A percentile compares a stretch with the other conserved stretches of the same genome.
Conservation (phyloP, 192 early-diverging fungal genomes). For the Mortierella claussenii region DNA sequence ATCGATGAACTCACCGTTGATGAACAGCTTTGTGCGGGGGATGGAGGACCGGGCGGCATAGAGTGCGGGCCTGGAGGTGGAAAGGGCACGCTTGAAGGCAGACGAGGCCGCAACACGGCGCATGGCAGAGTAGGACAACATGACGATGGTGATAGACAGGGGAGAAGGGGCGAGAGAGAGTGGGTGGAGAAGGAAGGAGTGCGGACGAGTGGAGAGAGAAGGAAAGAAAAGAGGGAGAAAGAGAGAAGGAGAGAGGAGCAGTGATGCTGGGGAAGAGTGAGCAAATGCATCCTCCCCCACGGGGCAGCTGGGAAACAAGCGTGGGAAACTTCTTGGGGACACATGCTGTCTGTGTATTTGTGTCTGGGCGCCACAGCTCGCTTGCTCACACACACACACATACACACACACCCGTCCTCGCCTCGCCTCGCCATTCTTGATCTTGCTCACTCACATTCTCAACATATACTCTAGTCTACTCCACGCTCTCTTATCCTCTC, state of each 20-base stretch:
- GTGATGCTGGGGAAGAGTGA: neutral
- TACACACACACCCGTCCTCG: slow-evolving; percentile 1
- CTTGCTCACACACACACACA: too few species aligned
- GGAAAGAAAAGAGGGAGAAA: neutral
- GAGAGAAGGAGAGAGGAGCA: neutral
- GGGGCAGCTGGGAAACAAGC: too few species aligned
- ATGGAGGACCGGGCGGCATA: slow-evolving; percentile 36
- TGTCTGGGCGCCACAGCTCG: too few species aligned
- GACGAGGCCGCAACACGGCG: slow-evolving; percentile 47
- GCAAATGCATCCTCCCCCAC: slow-evolving; percentile 5
- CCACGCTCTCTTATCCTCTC: neutral
- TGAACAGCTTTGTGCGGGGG: slow-evolving; percentile 68
- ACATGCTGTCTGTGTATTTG: too few species aligned
- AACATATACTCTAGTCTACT: too few species aligned
- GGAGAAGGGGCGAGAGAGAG: neutral
- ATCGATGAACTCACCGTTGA: slow-evolving; percentile 93
- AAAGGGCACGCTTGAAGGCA: slow-evolving; percentile 47
- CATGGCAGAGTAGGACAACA: slow-evolving; percentile 47
- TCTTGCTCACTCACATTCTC: too few species aligned
- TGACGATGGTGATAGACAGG: slow-evolving; percentile 1
- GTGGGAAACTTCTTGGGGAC: too few species aligned
- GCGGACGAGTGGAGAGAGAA: neutral
- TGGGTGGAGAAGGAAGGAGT: neutral
- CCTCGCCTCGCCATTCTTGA: too few species aligned
- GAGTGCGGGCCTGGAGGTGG: slow-evolving; percentile 43